Evolutionary conservation across 2,329 filamentous ascomycete species (phyloP), one percentile per base, ranked within the genome.

Genomic region (Dothidotthia symphoricarpi): DNA sequence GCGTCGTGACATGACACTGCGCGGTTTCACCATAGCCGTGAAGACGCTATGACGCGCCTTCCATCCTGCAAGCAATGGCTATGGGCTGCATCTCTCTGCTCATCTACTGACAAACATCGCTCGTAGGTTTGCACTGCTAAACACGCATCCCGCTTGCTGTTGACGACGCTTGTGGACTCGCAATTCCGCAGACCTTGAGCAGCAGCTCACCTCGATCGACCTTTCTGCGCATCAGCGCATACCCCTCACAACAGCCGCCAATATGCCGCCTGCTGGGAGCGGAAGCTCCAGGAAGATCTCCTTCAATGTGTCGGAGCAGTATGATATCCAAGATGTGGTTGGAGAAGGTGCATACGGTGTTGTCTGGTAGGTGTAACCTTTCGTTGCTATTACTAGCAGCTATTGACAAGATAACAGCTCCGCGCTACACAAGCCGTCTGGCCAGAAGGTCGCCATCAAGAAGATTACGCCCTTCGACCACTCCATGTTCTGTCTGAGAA

Each of bases 401-500:
- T 44, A 28, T 50, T 66, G 40, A 67, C 45, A 25, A 14, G 15
- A 19, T 27, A 29, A 46, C 57, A 95, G 89, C 74, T 98, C 93
- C 45, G 93, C 93, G 41, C 83, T 97, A 55, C 93, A 98, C 76
- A 97, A 97, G 74, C 93, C 93, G 15, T 97, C 93, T 0, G 85
- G 89, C 48, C 93, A 98, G 72, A 97, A 97, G 73, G 93, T 98
- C 44, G 93, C 93, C 45, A 98, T 98, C 77, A 98, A 98, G 79
- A 98, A 98, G 80, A 98, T 98, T 62, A 97, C 90, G 0, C 93
- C 93, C 5, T 98, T 98, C 70, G 93, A 98, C 64, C 93, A 97
- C 69, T 95, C 89, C 67, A 96, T 96, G 90, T 96, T 96, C 77
- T 96, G 91, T 69, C 75, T 98, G 61, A 80, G 93, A 68, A 98